These are phyloP conservation scores for Pseudogymnoascus sp. DNA, from an alignment of 2,329 filamentous ascomycete genomes.

Conservation along the genomic window DNA sequence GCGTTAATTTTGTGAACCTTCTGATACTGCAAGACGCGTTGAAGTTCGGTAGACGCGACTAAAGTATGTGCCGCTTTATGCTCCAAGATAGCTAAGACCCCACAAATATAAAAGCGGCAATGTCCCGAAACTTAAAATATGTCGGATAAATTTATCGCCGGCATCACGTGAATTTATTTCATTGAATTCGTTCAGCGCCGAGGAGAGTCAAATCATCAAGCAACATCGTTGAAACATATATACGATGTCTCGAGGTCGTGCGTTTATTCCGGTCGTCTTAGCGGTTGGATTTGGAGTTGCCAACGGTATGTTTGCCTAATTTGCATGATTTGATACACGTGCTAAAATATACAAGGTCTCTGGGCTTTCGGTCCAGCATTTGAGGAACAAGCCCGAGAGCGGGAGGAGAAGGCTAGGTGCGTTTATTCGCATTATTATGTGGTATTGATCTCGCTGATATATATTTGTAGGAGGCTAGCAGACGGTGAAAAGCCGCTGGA, in stretches of 20 bases:
- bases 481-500: constrained; percentile 9
- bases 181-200: background rate
- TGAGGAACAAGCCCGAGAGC: constrained; percentile 23
- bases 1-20: background rate
- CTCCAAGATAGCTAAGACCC: background rate
- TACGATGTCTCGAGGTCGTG: constrained; percentile 25
- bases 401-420: constrained; percentile 19
- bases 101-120: background rate
- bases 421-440: background rate
- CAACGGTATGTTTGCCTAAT: constrained; percentile 22
- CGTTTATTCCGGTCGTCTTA: constrained; percentile 24
- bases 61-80: constrained; percentile 1
- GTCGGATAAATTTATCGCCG: background rate
- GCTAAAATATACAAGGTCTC: constrained; percentile 18
- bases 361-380: constrained; percentile 28
- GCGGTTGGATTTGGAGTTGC: constrained; percentile 25
- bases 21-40: background rate
- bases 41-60: background rate
- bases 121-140: background rate
- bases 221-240: background rate
- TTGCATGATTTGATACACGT: background rate
- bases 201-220: background rate
- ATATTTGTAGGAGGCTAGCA: background rate
- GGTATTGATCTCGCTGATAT: background rate
- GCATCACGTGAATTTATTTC: background rate